phyloP scores from a whole-genome alignment of 2,329 filamentous ascomycete species.

The Fusarium subtropicale region DNA sequence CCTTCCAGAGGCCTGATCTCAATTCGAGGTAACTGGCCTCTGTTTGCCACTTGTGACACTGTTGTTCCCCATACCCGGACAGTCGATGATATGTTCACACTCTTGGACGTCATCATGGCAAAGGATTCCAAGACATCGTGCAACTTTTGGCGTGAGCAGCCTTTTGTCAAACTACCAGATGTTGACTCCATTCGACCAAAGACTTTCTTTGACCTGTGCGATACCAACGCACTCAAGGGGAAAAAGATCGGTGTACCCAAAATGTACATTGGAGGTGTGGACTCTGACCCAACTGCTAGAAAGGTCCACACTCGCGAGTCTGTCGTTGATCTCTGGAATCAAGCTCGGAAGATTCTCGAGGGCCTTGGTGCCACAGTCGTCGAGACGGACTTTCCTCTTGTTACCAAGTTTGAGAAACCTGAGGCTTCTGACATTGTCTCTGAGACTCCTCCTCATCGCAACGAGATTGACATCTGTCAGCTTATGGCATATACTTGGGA shows the following conservation, averaged over 20 bases:
- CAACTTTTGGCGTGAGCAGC: slow-evolving; percentile 32
- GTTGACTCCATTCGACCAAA: slow-evolving; percentile 5
- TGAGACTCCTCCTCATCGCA: slow-evolving; percentile 1
- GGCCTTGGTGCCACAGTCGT: background rate
- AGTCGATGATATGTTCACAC: slow-evolving; percentile 16
- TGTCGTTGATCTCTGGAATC: slow-evolving; percentile 1
- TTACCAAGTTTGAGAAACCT: background rate
- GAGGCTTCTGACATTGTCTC: background rate
- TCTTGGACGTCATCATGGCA: slow-evolving; percentile 21
- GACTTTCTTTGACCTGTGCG: slow-evolving; percentile 3
- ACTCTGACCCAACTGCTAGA: background rate
- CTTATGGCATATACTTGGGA: slow-evolving; percentile 16
- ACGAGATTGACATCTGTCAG: slow-evolving; percentile 9
- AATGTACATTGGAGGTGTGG: slow-evolving; percentile 15
- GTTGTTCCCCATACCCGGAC: slow-evolving; percentile 28
- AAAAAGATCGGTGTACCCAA: slow-evolving; percentile 27
- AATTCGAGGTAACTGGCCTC: slow-evolving; percentile 31
- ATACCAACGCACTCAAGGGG: slow-evolving; percentile 1
- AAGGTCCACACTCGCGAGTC: background rate
- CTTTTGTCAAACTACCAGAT: slow-evolving; percentile 4
- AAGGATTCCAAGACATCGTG: slow-evolving; percentile 1
- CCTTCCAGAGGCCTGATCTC: slow-evolving; percentile 27
- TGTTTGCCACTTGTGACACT: slow-evolving; percentile 19
- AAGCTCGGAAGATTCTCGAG: background rate
- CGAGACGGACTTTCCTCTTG: slow-evolving; percentile 2